Percentiles rank a stretch among this genome's conserved stretches.
These are phyloP conservation scores for Lenwebbia sp. DNA, from an alignment of 345 rosid species.

Conservation along the genomic window DNA sequence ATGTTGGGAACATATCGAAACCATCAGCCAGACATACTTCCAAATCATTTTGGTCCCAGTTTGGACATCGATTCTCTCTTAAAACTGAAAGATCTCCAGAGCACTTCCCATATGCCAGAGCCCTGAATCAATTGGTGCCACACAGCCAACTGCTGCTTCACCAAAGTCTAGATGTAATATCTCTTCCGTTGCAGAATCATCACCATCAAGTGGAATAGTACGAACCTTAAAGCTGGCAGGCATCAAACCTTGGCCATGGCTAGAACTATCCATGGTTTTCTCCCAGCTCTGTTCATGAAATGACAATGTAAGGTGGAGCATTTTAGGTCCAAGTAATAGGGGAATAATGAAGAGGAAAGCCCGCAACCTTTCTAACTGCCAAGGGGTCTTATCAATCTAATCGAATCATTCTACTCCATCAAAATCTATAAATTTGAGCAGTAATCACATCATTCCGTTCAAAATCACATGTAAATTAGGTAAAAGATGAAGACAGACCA, in stretches of 20 bases:
- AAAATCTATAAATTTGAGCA: no score
- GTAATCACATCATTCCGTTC: no score
- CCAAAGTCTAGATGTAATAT: conserved; percentile 90
- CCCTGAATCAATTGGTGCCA: conserved; percentile 95
- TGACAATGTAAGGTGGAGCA: not conserved
- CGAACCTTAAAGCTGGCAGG: conserved; percentile 90
- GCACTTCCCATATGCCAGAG: conserved; percentile 83
- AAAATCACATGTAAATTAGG: no score
- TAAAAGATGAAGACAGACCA: no score
- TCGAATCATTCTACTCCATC: no score
- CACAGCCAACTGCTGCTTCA: conserved; percentile 93
- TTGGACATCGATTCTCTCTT: conserved; percentile 86
- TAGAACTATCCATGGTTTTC: conserved; percentile 90
- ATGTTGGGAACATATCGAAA: conserved; percentile 87
- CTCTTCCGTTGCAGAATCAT: conserved; percentile 69
- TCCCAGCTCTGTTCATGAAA: conserved; percentile 68
- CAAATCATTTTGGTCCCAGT: conserved; percentile 85
- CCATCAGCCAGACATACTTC: conserved; percentile 87
- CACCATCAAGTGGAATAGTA: conserved; percentile 66
- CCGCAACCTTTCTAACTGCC: no score
- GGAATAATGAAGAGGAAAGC: no score
- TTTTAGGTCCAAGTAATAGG: not conserved
- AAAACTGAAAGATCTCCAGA: conserved; percentile 70
- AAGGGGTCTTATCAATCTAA: no score
- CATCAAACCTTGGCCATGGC: no score